Base-by-base conservation (phyloP, 352 stramenopile genomes). In the Phytophthora agathidicida region DNA sequence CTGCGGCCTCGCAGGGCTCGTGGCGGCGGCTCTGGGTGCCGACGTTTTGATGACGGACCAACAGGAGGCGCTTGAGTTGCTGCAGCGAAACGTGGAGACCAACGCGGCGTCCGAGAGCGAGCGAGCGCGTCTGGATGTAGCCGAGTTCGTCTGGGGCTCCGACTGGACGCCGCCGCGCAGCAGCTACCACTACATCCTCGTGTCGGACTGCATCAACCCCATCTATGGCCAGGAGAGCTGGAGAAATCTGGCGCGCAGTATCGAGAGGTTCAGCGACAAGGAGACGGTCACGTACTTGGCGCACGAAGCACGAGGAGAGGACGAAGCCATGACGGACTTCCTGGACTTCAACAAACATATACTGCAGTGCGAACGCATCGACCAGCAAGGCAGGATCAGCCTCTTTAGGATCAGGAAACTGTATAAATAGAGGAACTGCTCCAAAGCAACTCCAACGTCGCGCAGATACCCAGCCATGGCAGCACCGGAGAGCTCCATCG, bases 161-260 rank as follows among this genome's bases (percentile, higher is more conserved):
- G 49, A 68, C 16, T 17, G 28, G n/a, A 32, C 37, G 30, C 26
- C 51, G 5, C 63, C 86, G 8, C 62, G 58, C 28, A 65, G 42
- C 22, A 73, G 55, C 20, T 90, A 69, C 46, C 53, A 74, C 53
- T 91, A 81, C 67, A 83, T 94, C 45, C 62, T 94, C 41, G 61
- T 93, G 17, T 94, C 86, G 3, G 86, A 94, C 57, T 94, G 86
- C 49, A 93, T 94, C 53, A 94, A 94, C 39, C 83, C 86, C 42
- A 92, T 94, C 52, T 94, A 94, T 63, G 86, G 83, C 32, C 60
- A 71, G 48, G 75, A 93, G 23, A 93, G 83, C 33, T 94, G 86
- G 86, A 67, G 83, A 17, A 83, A 90, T 28, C 65, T 94, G 9
- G 86, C 83, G 10, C 59, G 71, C 28, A 93, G 81, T 46, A 93